Base-by-base conservation (phyloP, 352 stramenopile species). In the Phytophthora cryptogea region DNA sequence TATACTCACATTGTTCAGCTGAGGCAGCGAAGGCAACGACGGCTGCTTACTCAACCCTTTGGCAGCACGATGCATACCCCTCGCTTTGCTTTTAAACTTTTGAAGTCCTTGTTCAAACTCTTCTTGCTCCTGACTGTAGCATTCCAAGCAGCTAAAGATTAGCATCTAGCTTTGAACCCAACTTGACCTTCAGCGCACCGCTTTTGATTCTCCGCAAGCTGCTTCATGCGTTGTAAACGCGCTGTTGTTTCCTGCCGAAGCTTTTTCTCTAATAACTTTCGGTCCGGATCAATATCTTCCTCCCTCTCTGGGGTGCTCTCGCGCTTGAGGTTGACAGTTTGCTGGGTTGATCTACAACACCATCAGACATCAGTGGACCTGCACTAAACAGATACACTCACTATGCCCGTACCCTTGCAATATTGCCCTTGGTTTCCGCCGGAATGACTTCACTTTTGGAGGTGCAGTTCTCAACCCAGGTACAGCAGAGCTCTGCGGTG, bases 51-150 rank as follows among this genome's bases (percentile, higher is more conserved):
- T 54, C 2, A 88, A 51, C 1, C 77, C 80, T 62, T 89, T 88
- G 0, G 78, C 80, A 8, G 82, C 70, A 1, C 78, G 71, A 56
- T 92, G 77, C 20, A 89, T 58, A 39, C 85, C 75, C n/a, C 71
- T 71, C 28, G 80, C 68, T n/a, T 76, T 81, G n/a, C 42, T 78
- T 36, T 84, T 89, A 66, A 82, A 83, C 2, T 64, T 64, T 35
- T 70, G 63, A 6, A 90, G 64, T 2, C 77, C 73, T 54, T 79
- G 69, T 30, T 88, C 67, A 28, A 85, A 75, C 8, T 72, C 53
- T 44, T 89, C 77, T 41, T 70, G 46, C 11, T 88, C 68, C 53
- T 75, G 76, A 11, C 83, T 92, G 27, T 2, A 41, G 13, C 17
- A 36, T 41, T 39, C 43, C n/a, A 44, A 27, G 39, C 17, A 23